Evolutionary conservation across 75 land plant species (phyloP), one percentile per base, ranked within the genome.

Genomic region (Pinus tabuliformis): DNA sequence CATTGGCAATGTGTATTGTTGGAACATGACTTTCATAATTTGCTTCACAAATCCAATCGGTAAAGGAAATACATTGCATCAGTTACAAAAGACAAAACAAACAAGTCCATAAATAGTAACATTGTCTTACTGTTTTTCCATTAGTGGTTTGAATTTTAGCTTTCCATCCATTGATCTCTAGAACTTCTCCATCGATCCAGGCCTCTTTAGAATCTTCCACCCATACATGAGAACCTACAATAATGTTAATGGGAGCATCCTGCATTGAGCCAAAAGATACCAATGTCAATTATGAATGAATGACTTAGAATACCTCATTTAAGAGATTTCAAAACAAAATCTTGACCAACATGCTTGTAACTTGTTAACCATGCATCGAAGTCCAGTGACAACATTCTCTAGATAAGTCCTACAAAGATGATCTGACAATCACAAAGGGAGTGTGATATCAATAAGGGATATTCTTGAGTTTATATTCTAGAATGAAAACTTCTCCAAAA

Each of bases 161-260:
- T 15, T 86, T 72, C 59, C 90, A 88, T 39, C 92, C 93, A 77
- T 83, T 81, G 59, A 91, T 81, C 71, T 90, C 93, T 64, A 92
- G 42, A 45, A 97, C 98, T 75, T 91, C 92, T n/a, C 91, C 99
- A 83, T 97, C 99, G 56, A 89, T 82, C 99, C 99, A 97, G 70
- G 99, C 90, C 24, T 76, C 83, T 16, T 88, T 84, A 65, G 91
- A 78, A 84, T 97, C 99, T 83, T 94, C 98, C 57, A 94, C 85
- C 99, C 99, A 97, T 49, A 94, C 95, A 56, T 83, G 93, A 72
- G 99, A 89, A 58, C 99, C 99, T 36, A 92, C 91, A 20, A 70
- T 62, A 18, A 89, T 82, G 70, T 81, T 87, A 57, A 75, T 66
- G n/a, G 86, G 73, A 81, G 86, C 74, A 73, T 91, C 95, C 99